Conservation (phyloP, 257 asterid species). For the Nicotiana obtusifolia region DNA sequence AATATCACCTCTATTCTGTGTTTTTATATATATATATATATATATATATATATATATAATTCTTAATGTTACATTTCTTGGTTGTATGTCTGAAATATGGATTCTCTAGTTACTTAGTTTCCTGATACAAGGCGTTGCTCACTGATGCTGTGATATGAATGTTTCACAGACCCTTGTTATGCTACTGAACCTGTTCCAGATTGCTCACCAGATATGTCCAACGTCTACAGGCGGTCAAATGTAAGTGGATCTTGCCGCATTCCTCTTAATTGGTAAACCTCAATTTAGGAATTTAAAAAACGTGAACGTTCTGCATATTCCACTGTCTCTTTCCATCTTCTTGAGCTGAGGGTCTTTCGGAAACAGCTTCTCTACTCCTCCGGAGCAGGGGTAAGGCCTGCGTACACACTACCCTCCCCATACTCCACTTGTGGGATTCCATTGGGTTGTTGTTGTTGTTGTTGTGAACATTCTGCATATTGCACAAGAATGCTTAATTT, state of each 20-base stretch:
- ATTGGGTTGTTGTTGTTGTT: no score
- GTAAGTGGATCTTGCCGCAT: conserved; percentile 31
- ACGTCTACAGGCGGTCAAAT: conserved; percentile 33
- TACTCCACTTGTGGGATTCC: no score
- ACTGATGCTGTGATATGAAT: conserved; percentile 13
- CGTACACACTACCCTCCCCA: no score
- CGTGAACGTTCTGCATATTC: not conserved
- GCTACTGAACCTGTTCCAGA: conserved; percentile 41
- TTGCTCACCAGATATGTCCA: conserved; percentile 41
- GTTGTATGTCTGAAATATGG: not conserved
- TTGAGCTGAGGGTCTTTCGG: no score
- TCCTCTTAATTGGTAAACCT: not conserved
- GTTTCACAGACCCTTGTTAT: conserved; percentile 38
- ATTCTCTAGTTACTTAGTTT: not conserved
- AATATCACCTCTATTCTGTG: not conserved
- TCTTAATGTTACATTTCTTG: not conserved
- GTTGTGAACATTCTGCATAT: no score
- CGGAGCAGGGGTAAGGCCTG: no score
- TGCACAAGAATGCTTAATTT: not conserved
- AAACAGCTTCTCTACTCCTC: no score
- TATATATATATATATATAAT: not conserved
- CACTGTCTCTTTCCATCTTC: no score
- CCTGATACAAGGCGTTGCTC: conserved; percentile 3
- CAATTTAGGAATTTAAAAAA: conserved; percentile 7
- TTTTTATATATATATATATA: no score